These are phyloP conservation scores for Agaricus blazei DNA, from an alignment of 768 basidiomycete species.

Conservation along the genomic window DNA sequence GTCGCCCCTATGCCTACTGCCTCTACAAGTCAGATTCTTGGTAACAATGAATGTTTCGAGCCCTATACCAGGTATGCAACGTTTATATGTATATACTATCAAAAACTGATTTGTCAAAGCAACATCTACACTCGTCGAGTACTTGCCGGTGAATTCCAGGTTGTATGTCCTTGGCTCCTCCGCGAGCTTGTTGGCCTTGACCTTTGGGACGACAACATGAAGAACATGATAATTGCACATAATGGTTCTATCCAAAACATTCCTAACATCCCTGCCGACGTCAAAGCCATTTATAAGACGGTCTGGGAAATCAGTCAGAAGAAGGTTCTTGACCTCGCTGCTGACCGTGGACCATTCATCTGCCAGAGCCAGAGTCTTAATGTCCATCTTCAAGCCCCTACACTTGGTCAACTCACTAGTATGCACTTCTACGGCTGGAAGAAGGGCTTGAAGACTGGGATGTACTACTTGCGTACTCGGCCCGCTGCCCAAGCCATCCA, in stretches of 20 bases:
- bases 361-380: slow-evolving; percentile 96
- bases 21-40: slow-evolving; percentile 96
- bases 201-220: slow-evolving; percentile 98
- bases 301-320: slow-evolving; percentile 99
- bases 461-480: slow-evolving; percentile 95
- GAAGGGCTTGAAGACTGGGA: slow-evolving; percentile 97
- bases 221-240: slow-evolving; percentile 98
- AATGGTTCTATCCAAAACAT: slow-evolving; percentile 88
- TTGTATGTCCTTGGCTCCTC: slow-evolving; percentile 99
- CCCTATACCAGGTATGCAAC: slow-evolving; percentile 84
- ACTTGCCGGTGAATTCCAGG: slow-evolving; percentile 98
- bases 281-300: slow-evolving; percentile 99
- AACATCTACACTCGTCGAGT: slow-evolving; percentile 99
- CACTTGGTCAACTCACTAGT: slow-evolving; percentile 86
- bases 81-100: slow-evolving; percentile 7
- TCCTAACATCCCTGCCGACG: slow-evolving; percentile 79
- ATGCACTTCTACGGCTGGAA: slow-evolving; percentile 99
- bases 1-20: slow-evolving; percentile 99
- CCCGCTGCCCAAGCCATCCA: slow-evolving; percentile 96
- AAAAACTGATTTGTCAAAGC: slow-evolving; percentile 32
- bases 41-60: slow-evolving; percentile 99
- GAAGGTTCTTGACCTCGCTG: slow-evolving; percentile 95
- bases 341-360: slow-evolving; percentile 98
- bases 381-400: slow-evolving; percentile 86
- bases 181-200: slow-evolving; percentile 93